These are phyloP conservation scores for Tieghemiomyces parasiticus DNA, from an alignment of 192 early-diverging fungal species.

Conservation along the genomic window DNA sequence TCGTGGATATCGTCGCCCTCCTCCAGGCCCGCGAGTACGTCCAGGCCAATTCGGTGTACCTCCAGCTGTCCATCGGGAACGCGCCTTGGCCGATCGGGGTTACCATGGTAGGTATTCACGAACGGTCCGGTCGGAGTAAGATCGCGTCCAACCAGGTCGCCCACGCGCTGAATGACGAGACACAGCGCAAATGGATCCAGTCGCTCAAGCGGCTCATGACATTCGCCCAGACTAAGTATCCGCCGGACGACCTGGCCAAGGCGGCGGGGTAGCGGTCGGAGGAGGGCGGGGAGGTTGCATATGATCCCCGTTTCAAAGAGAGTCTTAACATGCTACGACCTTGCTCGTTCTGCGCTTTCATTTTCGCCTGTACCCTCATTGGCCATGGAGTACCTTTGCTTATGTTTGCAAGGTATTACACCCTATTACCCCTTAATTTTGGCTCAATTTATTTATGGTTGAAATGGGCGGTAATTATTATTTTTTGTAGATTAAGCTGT, in stretches of 20 bases:
- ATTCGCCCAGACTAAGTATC: slow-evolving; percentile 84
- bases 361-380: no score
- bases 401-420: no score
- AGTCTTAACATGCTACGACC: no score
- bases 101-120: slow-evolving; percentile 96
- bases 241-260: slow-evolving; percentile 50
- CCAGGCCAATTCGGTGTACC: slow-evolving; percentile 83
- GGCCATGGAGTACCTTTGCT: no score
- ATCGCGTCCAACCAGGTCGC: slow-evolving; percentile 91
- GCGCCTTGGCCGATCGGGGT: slow-evolving; percentile 98
- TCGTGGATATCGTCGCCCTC: slow-evolving; percentile 77
- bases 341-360: no score
- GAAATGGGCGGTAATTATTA: no score
- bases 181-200: slow-evolving; percentile 98
- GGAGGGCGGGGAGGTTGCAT: no score
- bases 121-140: slow-evolving; percentile 90
- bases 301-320: no score
- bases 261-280: slow-evolving; percentile 23
- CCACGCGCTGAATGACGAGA: slow-evolving; percentile 94
- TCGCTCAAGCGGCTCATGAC: slow-evolving; percentile 92
- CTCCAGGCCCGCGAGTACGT: slow-evolving; percentile 82
- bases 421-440: no score
- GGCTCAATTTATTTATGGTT: no score
- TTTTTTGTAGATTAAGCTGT: no score
- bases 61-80: slow-evolving; percentile 91